Percentiles rank a stretch among this genome's conserved stretches.
phyloP scores from a whole-genome alignment of 73 alveolate genomes.

The Paramecium octaurelia region DNA sequence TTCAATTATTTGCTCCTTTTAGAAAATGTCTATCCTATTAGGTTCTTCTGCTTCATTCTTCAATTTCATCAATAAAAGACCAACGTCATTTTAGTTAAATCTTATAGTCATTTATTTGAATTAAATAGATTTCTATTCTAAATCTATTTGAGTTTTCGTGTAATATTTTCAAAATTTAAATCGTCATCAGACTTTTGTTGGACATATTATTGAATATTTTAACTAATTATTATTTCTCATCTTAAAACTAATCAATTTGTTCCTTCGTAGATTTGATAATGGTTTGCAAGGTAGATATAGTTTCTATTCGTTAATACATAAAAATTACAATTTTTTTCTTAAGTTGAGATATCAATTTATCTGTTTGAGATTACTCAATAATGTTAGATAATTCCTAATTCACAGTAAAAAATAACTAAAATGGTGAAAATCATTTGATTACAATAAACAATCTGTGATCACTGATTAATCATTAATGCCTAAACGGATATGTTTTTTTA shows the following conservation, averaged over 20 bases:
- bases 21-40: too few species aligned
- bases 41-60: too few species aligned
- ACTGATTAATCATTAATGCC: too few species aligned
- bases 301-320: background rate
- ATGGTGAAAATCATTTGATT: background rate
- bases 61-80: too few species aligned
- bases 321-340: background rate
- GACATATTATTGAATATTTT: background rate
- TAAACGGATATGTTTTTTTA: too few species aligned
- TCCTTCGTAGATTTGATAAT: background rate
- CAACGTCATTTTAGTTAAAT: background rate
- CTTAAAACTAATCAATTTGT: background rate
- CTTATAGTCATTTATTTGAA: background rate
- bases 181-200: constrained; percentile 1
- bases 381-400: background rate
- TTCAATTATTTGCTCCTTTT: background rate
- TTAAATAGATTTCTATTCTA: constrained; percentile 8
- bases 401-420: background rate
- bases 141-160: background rate
- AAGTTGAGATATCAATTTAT: background rate
- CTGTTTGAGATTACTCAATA: background rate
- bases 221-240: background rate
- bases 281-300: too few species aligned
- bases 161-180: background rate
- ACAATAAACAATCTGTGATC: too few species aligned